Evolutionary conservation across 371 early-diverging fungal species (phyloP), one percentile per base, ranked within the genome.

Genomic region (Capillidium rhysosporum): DNA sequence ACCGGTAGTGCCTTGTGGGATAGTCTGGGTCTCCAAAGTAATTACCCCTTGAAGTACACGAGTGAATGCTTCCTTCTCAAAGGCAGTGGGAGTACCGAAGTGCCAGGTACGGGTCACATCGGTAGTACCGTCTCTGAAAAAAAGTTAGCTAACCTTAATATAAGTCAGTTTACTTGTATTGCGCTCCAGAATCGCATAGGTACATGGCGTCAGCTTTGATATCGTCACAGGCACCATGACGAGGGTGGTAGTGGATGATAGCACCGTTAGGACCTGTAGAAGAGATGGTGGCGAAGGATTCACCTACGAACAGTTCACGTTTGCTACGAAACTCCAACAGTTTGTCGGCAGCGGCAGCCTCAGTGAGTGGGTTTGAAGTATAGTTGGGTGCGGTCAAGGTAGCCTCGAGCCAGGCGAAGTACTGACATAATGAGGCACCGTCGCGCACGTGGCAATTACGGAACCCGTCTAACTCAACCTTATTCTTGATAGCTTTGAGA

Each of bases 11-110:
- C 89, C 91, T n/a, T 69, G 62, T 0, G 95, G 90, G 71, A 93
- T 92, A 12, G 89, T 79, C 0, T 78, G 80, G 51, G 69, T 65
- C 58, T 91, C 95, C 40, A 97, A 74, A 24, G 85, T 84, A 61
- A 98, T 88, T 60, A 97, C 96, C 12, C 98, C 98, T 67, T 98
- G 92, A 8, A 99, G 73, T 44, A 99, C 98, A 23, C 92, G 80
- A 1, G 99, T 99, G 67, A 85, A 98, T 61, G 87, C 81, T 54
- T 86, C 79, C 68, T 81, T 88, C 65, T 98, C 85, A 64, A 82
- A 82, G 1, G 65, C 79, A 1, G 82, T 76, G 9, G 98, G 97
- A 28, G 72, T 68, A 23, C 88, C 87, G 71, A 98, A 94, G 63
- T 91, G 91, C 28, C 84, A 64, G 3, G 99, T 99, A 55, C 99